Conservation (phyloP, 1,284 basidiomycete genomes). For the Earliella scabrosa region DNA sequence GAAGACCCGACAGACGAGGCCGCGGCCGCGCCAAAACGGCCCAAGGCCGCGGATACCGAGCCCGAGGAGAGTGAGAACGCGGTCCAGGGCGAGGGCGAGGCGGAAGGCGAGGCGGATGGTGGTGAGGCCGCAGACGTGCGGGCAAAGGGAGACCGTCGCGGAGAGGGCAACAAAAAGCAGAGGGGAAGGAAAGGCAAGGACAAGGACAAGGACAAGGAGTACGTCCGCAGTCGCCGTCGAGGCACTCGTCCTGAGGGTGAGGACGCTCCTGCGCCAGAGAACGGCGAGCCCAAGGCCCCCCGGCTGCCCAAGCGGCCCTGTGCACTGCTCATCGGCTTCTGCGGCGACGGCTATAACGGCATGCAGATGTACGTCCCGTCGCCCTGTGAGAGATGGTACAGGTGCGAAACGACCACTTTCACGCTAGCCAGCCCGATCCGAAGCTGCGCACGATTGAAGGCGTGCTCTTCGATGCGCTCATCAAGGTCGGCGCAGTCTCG, state of each 20-base stretch:
- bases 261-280: constrained; percentile 29
- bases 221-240: constrained; percentile 27
- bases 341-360: constrained; percentile 85
- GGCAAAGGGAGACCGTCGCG: constrained; percentile 13
- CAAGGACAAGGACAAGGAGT: constrained; percentile 25
- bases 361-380: constrained; percentile 89
- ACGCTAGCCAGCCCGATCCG: constrained; percentile 52
- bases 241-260: constrained; percentile 36
- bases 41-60: constrained; percentile 1
- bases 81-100: background rate
- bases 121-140: background rate
- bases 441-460: constrained; percentile 89
- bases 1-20: constrained; percentile 2
- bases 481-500: constrained; percentile 90
- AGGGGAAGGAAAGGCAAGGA: constrained; percentile 29
- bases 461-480: constrained; percentile 86
- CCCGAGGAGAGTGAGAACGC: background rate
- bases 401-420: background rate
- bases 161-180: constrained; percentile 11
- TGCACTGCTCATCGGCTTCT: constrained; percentile 78
- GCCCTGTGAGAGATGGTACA: background rate
- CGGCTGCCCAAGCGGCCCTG: constrained; percentile 76
- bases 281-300: constrained; percentile 40
- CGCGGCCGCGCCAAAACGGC: constrained; percentile 16
- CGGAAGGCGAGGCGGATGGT: no score